Percentiles rank a stretch among this genome's conserved stretches.
Conservation (phyloP, 768 basidiomycete species). For the Xerocomellus amylosporus region DNA sequence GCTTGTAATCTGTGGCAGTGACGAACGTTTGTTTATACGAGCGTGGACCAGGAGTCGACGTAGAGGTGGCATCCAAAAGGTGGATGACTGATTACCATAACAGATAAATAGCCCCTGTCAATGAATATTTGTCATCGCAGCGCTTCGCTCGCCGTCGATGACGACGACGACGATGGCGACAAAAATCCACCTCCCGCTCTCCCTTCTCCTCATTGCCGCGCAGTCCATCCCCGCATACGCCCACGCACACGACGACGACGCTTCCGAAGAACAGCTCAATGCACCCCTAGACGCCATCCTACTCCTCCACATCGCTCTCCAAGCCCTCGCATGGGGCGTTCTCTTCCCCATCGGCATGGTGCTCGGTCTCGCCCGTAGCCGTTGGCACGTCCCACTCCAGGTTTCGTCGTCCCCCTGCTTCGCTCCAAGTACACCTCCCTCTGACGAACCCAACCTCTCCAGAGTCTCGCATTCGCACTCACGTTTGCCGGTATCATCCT, state of each 20-base stretch:
- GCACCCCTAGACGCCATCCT: conserved; percentile 75
- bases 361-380: conserved; percentile 68
- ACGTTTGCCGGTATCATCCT: conserved; percentile 74
- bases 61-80: no score
- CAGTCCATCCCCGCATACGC: conserved; percentile 30
- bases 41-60: no score
- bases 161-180: conserved; percentile 1
- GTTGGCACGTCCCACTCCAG: conserved; percentile 91
- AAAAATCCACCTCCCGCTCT: not conserved
- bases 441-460: not conserved
- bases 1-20: no score
- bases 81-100: not conserved
- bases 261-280: conserved; percentile 59
- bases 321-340: conserved; percentile 79
- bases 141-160: not conserved
- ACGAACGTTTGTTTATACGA: no score
- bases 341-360: conserved; percentile 86
- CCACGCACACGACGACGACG: conserved; percentile 58
- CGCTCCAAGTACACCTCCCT: not conserved
- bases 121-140: not conserved
- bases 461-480: conserved; percentile 67
- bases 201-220: conserved; percentile 9
- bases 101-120: not conserved
- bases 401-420: conserved; percentile 21
- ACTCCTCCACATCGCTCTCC: conserved; percentile 80